Evolutionary conservation across 345 rosid genomes (phyloP), one percentile per base, ranked within the genome.

Genomic region (Populus alba): DNA sequence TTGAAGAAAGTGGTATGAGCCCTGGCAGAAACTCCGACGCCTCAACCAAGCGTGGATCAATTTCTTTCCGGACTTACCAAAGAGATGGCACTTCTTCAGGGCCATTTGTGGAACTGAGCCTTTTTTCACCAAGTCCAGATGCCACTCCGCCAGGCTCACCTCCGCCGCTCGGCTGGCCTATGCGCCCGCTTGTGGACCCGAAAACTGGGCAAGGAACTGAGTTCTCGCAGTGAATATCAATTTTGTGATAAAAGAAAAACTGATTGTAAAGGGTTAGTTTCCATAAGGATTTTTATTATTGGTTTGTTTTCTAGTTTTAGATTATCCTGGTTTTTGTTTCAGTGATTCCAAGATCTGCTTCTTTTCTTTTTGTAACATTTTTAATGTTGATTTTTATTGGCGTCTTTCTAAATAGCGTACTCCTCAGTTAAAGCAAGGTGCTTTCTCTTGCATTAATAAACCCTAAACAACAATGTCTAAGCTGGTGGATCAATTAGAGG

Each of bases 231-330:
- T 85, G 86, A 85, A 80, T 81, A 85, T 83, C 92, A 89, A 89
- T 92, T 92, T 90, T 92, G 94, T 89, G 97, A 87, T 78, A 82
- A 82, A 82, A 86, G 84, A 62, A 78, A 66, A 79, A 88, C 90
- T 88, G 91, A 88, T 88, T 91, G 93, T 91, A 91, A 89, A 91
- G 91, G 84, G 85, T 76, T 89, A 89, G 92, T 80, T 84, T 80
- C 75, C 87, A 86, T 86, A 87, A 91, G 85, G 83, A 85, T 85
- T 82, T 82, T 83, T 62, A 57, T 86, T 83, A 81, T 80, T 69
- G 87, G 83, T 69, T 83, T 79, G 85, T 71, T 80, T 80, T 77
- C 76, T 78, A 81, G 70, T 77, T 77, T 79, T 85, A 85, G 88
- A 77, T 57, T 86, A 72, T 86, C 79, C 73, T 81, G 88, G 84